Base-by-base conservation (phyloP, 139 green algal genomes). In the Chlamydomonas incerta region DNA sequence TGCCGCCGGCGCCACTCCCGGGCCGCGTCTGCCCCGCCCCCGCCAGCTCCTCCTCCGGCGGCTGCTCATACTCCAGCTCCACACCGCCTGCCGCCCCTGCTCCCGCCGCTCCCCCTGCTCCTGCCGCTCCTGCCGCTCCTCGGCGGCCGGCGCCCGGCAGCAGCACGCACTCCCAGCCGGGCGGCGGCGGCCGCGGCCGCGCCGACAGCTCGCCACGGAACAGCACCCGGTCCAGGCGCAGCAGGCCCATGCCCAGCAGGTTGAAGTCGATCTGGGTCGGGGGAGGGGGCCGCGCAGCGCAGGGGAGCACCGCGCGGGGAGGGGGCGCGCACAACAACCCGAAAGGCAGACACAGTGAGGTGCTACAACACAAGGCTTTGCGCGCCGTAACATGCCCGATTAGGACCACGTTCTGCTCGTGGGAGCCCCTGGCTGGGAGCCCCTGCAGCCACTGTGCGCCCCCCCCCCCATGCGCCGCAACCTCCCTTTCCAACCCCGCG, bases 181-280 rank as follows among this genome's bases (percentile, higher is more conserved):
- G 41, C 47, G 77, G 57, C 31, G 77, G 77, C 28, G 77, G 63
- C 18, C 21, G n/a, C 2, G 77, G 63, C 1, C 63, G 28, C 2
- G 63, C 33, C 6, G 77, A 63, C 63, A 83, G 62, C 63, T 65
- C 66, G 15, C 81, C 72, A 13, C 95, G 88, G 88, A 98, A 97
- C 28, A 91, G 72, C 41, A 93, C 93, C 35, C 80, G 73, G 18
- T 57, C 33, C 15, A 98, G 88, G 20, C 87, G 82, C 14, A 98
- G 28, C 68, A 90, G 90, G 28, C 90, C 94, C 97, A 99, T 99
- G 62, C 97, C 97, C 24, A 92, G 88, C 79, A 99, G 90, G 87
- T 99, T 99, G 90, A 96, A 95, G 87, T 99, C 97, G 23, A 98
- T 93, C 93, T 97, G 89, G 8, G 24, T 28, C 23, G 29, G 34